phyloP scores from a whole-genome alignment of 495 filamentous ascomycete species.

The Bacidia gigantensis region DNA sequence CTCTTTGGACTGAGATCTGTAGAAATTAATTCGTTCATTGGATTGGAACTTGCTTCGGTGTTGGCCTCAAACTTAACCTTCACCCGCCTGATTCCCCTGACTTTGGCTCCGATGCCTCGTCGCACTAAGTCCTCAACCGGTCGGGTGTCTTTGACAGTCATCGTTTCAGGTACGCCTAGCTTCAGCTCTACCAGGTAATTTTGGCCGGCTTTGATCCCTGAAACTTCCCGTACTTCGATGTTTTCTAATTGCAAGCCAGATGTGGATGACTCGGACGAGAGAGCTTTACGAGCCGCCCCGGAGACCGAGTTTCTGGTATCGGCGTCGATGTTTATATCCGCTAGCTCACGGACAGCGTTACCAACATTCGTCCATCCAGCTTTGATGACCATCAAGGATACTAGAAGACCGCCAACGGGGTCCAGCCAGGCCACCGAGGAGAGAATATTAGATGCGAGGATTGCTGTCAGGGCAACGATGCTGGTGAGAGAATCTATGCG shows the following conservation, averaged over 20 bases:
- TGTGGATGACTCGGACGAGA: slow-evolving; percentile 30
- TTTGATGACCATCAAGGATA: slow-evolving; percentile 82
- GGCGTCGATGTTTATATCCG: slow-evolving; percentile 74
- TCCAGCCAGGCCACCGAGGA: slow-evolving; percentile 79
- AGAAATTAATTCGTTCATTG: slow-evolving; percentile 51
- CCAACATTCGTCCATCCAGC: slow-evolving; percentile 80
- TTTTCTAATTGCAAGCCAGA: slow-evolving; percentile 17
- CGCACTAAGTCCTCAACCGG: slow-evolving; percentile 59
- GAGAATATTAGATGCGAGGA: slow-evolving; percentile 78
- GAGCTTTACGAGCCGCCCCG: slow-evolving; percentile 44
- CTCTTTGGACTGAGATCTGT: slow-evolving; percentile 45
- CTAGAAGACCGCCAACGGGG: slow-evolving; percentile 83
- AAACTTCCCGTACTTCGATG: slow-evolving; percentile 56
- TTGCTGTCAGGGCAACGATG: slow-evolving; percentile 77
- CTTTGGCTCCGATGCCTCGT: slow-evolving; percentile 51
- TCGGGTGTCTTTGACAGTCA: slow-evolving; percentile 55
- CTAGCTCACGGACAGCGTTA: slow-evolving; percentile 69
- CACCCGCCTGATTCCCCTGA: slow-evolving; percentile 68
- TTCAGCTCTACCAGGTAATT: slow-evolving; percentile 87
- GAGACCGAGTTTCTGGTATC: slow-evolving; percentile 62
- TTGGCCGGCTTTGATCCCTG: slow-evolving; percentile 85
- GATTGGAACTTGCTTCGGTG: slow-evolving; percentile 25
- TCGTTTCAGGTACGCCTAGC: slow-evolving; percentile 56
- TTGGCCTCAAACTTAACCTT: slow-evolving; percentile 69
- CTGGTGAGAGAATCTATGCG: slow-evolving; percentile 89